Percentiles rank a stretch among this genome's conserved stretches.
These are phyloP conservation scores for Blastobotrys capitulatus DNA, from an alignment of 1,139 yeast species.

Conservation along the genomic window DNA sequence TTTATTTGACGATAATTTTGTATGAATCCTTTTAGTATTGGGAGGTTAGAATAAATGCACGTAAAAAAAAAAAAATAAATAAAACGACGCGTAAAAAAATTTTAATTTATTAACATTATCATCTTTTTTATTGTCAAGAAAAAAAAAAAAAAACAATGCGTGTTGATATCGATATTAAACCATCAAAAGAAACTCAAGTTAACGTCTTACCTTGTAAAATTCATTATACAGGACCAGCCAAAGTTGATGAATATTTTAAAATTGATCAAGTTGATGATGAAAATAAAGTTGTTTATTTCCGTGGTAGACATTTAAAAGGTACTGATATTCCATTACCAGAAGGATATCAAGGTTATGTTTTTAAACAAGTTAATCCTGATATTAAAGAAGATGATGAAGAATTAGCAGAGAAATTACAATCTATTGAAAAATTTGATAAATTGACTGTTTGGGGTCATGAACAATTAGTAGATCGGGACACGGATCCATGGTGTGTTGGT, in stretches of 20 bases:
- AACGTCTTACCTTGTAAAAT: conserved; percentile 29
- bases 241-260: conserved; percentile 21
- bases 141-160: background rate
- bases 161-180: conserved; percentile 2
- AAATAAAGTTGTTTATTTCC: conserved; percentile 18
- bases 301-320: conserved; percentile 28
- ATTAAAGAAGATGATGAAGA: conserved; percentile 14
- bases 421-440: conserved; percentile 18
- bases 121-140: too few relatives aligned
- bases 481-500: conserved; percentile 25
- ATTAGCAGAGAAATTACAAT: conserved; percentile 11
- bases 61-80: too few relatives aligned
- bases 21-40: too few relatives aligned
- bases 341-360: conserved; percentile 19
- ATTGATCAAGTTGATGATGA: conserved; percentile 5
- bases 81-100: too few relatives aligned
- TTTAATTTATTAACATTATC: too few relatives aligned
- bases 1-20: too few relatives aligned
- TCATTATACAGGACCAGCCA: conserved; percentile 24
- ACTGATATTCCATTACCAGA: conserved; percentile 16
- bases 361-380: conserved; percentile 10
- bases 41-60: too few relatives aligned
- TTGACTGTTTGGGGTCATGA: conserved; percentile 31
- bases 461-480: conserved; percentile 18
- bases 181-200: conserved; percentile 6